phyloP scores from a whole-genome alignment of 116 monocot genomes.

The Cymodocea nodosa region DNA sequence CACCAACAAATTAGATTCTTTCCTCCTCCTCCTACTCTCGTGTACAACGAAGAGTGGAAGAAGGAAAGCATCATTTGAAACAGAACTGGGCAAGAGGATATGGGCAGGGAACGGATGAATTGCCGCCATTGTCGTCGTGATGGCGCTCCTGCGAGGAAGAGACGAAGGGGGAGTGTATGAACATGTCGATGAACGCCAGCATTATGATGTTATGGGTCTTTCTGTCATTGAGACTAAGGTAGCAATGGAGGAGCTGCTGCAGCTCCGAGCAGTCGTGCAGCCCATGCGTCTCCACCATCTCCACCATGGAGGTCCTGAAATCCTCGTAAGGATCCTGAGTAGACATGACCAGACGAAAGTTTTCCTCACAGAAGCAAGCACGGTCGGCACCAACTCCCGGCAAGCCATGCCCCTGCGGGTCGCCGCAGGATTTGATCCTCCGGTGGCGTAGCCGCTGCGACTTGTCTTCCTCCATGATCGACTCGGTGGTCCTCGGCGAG shows the following conservation, averaged over 20 bases:
- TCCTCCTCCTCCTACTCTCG: too few relatives aligned
- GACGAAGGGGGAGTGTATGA: constrained; percentile 9
- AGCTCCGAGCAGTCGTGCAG: constrained; percentile 28
- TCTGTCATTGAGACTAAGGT: constrained; percentile 40
- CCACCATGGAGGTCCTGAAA: constrained; percentile 55
- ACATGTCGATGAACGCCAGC: constrained; percentile 43
- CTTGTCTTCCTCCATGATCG: constrained; percentile 54
- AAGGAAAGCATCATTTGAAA: neutral
- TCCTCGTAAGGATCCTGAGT: constrained; percentile 47
- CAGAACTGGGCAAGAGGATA: neutral
- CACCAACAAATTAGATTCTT: too few relatives aligned
- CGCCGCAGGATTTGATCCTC: neutral
- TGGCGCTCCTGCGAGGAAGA: neutral
- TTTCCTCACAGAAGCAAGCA: constrained; percentile 16
- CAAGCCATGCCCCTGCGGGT: neutral
- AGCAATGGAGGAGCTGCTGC: constrained; percentile 39
- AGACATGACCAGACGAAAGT: constrained; percentile 18
- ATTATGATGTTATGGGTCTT: constrained; percentile 36
- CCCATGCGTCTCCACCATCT: constrained; percentile 43
- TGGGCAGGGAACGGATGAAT: neutral
- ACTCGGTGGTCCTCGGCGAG: constrained; percentile 38
- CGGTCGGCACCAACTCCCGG: neutral
- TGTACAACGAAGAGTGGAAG: too few relatives aligned
- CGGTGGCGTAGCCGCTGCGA: neutral
- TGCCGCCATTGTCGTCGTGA: neutral